Conservation (phyloP, 345 rosid species). For the Brassica napus region DNA sequence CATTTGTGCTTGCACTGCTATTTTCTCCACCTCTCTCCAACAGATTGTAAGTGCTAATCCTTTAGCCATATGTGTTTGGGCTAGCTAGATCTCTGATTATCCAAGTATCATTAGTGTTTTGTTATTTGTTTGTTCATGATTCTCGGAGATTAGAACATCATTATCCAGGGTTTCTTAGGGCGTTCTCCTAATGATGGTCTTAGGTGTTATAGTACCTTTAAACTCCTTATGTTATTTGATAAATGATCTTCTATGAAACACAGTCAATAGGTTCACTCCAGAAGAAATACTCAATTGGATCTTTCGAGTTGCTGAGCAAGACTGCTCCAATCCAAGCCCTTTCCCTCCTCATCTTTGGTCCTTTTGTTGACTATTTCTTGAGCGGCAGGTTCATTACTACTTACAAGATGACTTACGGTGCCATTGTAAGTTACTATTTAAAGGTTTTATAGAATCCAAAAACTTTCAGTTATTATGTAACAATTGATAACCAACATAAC, state of each 20-base stretch:
- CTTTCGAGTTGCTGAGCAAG: constrained; percentile 87
- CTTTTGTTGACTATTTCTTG: constrained; percentile 75
- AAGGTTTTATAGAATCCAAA: neutral
- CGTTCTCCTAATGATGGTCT: too few species aligned
- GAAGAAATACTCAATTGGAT: constrained; percentile 87
- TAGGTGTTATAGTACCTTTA: neutral
- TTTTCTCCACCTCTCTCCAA: constrained; percentile 81
- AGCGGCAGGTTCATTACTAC: constrained; percentile 58
- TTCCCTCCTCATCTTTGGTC: constrained; percentile 85
- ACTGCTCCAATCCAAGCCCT: constrained; percentile 97
- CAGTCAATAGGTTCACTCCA: constrained; percentile 93
- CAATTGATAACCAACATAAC: neutral
- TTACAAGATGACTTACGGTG: constrained; percentile 73
- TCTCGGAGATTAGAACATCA: neutral
- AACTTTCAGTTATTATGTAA: neutral
- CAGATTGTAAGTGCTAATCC: constrained; percentile 68
- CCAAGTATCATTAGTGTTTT: neutral
- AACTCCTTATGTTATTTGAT: neutral
- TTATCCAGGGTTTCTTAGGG: too few species aligned
- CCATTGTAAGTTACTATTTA: constrained; percentile 52
- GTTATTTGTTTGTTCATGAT: neutral
- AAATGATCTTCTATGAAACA: constrained; percentile 11
- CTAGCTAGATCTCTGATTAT: neutral
- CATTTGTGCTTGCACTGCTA: constrained; percentile 77
- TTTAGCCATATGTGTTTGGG: neutral